Conservation (phyloP, 208 protist species). For the Acanthamoeba rhysodes region DNA sequence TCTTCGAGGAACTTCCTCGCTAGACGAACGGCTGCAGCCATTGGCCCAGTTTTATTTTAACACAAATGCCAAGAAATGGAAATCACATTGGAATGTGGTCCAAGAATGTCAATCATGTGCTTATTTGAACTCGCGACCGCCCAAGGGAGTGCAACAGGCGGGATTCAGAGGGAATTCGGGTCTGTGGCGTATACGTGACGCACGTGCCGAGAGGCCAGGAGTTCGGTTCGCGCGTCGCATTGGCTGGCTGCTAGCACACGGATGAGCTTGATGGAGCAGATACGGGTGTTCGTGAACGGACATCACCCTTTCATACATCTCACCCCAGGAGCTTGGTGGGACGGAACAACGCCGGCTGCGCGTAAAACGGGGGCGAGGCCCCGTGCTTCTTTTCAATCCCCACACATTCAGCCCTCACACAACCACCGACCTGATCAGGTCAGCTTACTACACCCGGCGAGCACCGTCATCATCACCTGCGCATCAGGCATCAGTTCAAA, state of each 20-base stretch:
- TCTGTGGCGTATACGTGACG: neutral
- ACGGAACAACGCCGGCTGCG: too few species aligned
- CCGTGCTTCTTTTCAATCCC: neutral
- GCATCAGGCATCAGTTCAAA: too few species aligned
- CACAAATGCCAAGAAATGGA: too few species aligned
- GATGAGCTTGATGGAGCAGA: neutral
- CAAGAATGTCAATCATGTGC: neutral
- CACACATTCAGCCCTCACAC: too few species aligned
- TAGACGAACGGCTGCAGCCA: too few species aligned
- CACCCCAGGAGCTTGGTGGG: too few species aligned
- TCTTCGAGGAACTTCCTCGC: too few species aligned
- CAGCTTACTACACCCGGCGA: too few species aligned
- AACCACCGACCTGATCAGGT: neutral
- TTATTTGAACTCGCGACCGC: neutral
- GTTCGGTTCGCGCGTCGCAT: neutral
- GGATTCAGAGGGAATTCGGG: neutral
- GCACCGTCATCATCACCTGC: neutral
- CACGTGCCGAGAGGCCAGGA: neutral
- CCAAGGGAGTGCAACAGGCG: neutral
- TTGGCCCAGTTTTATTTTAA: too few species aligned
- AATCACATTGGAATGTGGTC: too few species aligned
- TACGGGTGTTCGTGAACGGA: neutral
- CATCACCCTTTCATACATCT: neutral
- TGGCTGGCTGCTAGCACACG: neutral
- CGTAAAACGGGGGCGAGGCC: neutral